These are phyloP conservation scores for Fusarium sp. DNA, from an alignment of 2,329 filamentous ascomycete species.

Conservation along the genomic window DNA sequence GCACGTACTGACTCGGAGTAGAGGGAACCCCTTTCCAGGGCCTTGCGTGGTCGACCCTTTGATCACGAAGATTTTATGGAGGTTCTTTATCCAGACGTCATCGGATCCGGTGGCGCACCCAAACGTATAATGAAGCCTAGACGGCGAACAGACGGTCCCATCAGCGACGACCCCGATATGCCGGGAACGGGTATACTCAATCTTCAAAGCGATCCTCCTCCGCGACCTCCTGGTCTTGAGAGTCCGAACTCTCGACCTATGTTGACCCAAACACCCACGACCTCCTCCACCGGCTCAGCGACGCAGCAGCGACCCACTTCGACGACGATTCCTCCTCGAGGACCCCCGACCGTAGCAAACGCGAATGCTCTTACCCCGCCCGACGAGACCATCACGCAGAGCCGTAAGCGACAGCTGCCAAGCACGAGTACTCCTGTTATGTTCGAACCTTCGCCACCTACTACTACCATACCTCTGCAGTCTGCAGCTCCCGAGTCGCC, in stretches of 20 bases:
- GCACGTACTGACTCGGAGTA: conserved; percentile 46
- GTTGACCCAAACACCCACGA: conserved; percentile 46
- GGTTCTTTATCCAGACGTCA: conserved; percentile 68
- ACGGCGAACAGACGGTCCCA: conserved; percentile 59
- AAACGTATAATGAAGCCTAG: conserved; percentile 68
- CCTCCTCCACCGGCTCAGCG: conserved; percentile 40
- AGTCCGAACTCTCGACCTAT: conserved; percentile 45
- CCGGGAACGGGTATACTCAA: conserved; percentile 61
- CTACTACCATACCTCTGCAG: conserved; percentile 36
- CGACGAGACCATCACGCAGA: conserved; percentile 60
- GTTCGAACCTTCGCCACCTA: conserved; percentile 41
- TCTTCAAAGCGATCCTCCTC: conserved; percentile 52
- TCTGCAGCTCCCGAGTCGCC: conserved; percentile 48
- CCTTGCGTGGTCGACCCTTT: conserved; percentile 66
- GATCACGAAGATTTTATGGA: conserved; percentile 72
- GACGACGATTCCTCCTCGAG: conserved; percentile 53
- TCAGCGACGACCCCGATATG: conserved; percentile 60
- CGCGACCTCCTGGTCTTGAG: conserved; percentile 39
- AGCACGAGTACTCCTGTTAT: conserved; percentile 26
- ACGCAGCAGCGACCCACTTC: conserved; percentile 44
- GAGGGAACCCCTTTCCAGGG: conserved; percentile 68
- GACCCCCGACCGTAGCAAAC: conserved; percentile 50
- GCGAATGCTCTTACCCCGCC: conserved; percentile 65
- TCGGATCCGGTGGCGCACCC: conserved; percentile 68
- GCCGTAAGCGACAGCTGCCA: conserved; percentile 56